Percentiles rank a stretch among this genome's conserved stretches.
These are phyloP conservation scores for Phytophthora melonis DNA, from an alignment of 352 stramenopile genomes.

Conservation along the genomic window DNA sequence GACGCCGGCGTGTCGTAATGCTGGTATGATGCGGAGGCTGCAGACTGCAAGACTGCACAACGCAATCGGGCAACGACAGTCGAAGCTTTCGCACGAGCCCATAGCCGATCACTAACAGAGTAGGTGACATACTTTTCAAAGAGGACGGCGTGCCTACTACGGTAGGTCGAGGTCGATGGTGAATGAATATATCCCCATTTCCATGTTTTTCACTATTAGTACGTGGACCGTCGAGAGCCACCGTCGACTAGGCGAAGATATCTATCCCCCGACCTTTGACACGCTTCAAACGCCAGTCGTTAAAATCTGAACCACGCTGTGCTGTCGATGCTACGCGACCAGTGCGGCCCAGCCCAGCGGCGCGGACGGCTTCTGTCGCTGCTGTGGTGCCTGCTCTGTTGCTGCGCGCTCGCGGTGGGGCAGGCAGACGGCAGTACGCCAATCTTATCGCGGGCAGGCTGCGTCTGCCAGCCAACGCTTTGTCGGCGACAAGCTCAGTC, in stretches of 20 bases:
- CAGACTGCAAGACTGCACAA: no score
- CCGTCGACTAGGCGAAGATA: neutral
- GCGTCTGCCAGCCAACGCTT: conserved; percentile 33
- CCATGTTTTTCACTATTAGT: neutral
- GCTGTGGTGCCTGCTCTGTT: neutral
- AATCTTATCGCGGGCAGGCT: conserved; percentile 38
- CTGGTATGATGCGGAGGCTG: no score
- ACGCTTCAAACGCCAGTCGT: neutral
- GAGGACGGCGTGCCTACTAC: no score
- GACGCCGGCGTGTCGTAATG: no score
- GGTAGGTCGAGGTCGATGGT: neutral
- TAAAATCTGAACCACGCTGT: neutral
- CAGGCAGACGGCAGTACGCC: conserved; percentile 8
- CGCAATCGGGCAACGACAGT: no score
- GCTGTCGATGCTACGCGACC: neutral
- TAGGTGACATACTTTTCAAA: neutral
- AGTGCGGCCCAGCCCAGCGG: neutral
- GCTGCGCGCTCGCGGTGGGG: neutral
- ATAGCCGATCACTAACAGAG: neutral
- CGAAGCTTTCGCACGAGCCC: neutral
- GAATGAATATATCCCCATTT: neutral
- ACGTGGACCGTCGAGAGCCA: neutral
- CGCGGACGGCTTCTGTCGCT: conserved; percentile 1
- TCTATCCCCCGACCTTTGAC: conserved; percentile 20
- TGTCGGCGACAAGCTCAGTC: conserved; percentile 3